A percentile compares a stretch with the other conserved stretches of the same genome.
Conservation (phyloP, 2,329 filamentous ascomycete genomes). For the Beauveria varroae region DNA sequence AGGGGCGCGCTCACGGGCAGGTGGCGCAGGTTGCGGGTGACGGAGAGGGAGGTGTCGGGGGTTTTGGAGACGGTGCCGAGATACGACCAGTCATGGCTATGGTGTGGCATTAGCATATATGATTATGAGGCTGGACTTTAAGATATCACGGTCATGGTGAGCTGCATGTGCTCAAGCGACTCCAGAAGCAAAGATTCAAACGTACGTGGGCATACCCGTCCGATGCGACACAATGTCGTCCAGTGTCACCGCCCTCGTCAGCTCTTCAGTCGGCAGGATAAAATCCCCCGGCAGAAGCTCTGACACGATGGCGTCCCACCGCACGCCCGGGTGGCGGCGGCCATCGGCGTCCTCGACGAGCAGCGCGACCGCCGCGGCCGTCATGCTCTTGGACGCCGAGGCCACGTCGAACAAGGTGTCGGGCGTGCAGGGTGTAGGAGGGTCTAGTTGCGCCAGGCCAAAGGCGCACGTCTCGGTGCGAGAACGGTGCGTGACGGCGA, state of each 20-base stretch:
- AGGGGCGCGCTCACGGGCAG: constrained; percentile 18
- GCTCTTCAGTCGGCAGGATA: constrained; percentile 17
- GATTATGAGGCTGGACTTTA: too few species aligned
- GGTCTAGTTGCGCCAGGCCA: constrained; percentile 17
- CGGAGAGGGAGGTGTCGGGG: constrained; percentile 17
- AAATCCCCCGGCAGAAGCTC: constrained; percentile 21
- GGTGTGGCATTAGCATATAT: not conserved
- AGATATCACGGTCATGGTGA: too few species aligned
- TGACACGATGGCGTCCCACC: constrained; percentile 19
- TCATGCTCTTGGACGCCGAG: constrained; percentile 21
- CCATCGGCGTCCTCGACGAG: constrained; percentile 17
- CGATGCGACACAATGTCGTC: constrained; percentile 20
- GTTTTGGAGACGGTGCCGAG: constrained; percentile 13
- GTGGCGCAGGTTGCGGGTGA: constrained; percentile 22
- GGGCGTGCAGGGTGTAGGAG: constrained; percentile 14
- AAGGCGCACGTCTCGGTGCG: constrained; percentile 17
- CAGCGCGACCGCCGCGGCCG: constrained; percentile 19
- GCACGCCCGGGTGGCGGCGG: constrained; percentile 15
- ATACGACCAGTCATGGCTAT: constrained; percentile 20
- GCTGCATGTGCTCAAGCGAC: too few species aligned
- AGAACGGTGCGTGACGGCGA: constrained; percentile 13
- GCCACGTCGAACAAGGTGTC: constrained; percentile 23
- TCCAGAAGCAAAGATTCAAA: not conserved
- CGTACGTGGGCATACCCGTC: constrained; percentile 20
- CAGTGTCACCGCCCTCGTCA: constrained; percentile 16